Conservation (phyloP, 2,329 filamentous ascomycete species). For the Curvularia sp. region DNA sequence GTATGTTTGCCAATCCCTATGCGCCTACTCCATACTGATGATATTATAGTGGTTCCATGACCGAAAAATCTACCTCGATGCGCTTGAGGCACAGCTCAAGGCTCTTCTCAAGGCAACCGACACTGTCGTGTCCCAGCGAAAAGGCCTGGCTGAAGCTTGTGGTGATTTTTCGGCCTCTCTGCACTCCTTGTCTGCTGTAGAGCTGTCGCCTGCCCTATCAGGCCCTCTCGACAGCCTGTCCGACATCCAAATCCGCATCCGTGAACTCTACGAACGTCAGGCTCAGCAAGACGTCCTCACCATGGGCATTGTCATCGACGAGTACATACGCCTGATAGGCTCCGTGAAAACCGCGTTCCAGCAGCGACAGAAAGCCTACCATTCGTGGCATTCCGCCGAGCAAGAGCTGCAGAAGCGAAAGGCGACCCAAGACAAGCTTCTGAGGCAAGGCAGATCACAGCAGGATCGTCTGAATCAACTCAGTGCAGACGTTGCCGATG, state of each 20-base stretch:
- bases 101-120: constrained; percentile 93
- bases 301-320: constrained; percentile 95
- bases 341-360: constrained; percentile 92
- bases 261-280: constrained; percentile 94
- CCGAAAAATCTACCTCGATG: constrained; percentile 91
- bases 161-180: constrained; percentile 92
- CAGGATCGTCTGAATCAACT: constrained; percentile 94
- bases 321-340: constrained; percentile 95
- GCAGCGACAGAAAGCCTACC: constrained; percentile 93
- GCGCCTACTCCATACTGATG: constrained; percentile 16
- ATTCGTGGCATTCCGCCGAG: constrained; percentile 91
- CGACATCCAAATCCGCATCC: constrained; percentile 90
- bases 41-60: constrained; percentile 89
- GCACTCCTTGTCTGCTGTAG: constrained; percentile 90
- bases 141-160: constrained; percentile 90
- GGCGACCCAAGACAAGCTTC: constrained; percentile 88
- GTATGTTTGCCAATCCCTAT: constrained; percentile 58
- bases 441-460: constrained; percentile 92
- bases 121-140: constrained; percentile 87
- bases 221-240: constrained; percentile 90
- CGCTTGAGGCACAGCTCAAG: constrained; percentile 89
- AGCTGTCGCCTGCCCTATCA: constrained; percentile 87
- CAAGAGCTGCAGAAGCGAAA: constrained; percentile 90
- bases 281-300: constrained; percentile 97
- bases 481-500: constrained; percentile 91